Conservation (phyloP, 2,329 filamentous ascomycete genomes). For the Talaromyces islandicus region DNA sequence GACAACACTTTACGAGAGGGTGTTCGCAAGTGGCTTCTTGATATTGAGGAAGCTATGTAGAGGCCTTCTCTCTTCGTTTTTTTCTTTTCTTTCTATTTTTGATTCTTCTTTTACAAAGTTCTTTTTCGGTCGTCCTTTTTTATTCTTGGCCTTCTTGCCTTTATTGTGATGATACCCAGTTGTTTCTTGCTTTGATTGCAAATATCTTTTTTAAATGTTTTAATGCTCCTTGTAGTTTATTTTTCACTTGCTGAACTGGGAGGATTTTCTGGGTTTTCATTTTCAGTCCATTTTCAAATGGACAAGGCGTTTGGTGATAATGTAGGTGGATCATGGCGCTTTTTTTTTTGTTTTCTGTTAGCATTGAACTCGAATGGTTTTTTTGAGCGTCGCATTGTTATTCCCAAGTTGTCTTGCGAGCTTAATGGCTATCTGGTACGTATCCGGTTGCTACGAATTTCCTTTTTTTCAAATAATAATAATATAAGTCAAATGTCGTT, state of each 20-base stretch:
- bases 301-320: not conserved
- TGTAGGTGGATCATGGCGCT: not conserved
- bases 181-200: not conserved
- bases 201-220: not conserved
- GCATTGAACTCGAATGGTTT: not conserved
- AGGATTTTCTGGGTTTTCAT: not conserved
- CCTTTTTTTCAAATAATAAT: not conserved
- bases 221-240: not conserved
- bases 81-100: not conserved
- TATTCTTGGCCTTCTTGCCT: not conserved
- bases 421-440: too few relatives aligned
- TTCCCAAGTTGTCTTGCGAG: not conserved
- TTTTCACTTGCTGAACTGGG: not conserved
- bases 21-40: conserved; percentile 50
- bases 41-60: conserved; percentile 37
- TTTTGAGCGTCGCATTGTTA: not conserved
- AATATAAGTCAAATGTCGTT: not conserved
- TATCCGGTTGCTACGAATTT: not conserved
- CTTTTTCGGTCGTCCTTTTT: not conserved
- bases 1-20: conserved; percentile 53
- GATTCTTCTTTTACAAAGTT: conserved; percentile 2
- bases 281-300: not conserved
- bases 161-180: not conserved
- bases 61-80: not conserved
- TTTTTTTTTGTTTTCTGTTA: not conserved